These are phyloP conservation scores for Lichtheimia corymbifera DNA, from an alignment of 371 early-diverging fungal species.

Conservation along the genomic window DNA sequence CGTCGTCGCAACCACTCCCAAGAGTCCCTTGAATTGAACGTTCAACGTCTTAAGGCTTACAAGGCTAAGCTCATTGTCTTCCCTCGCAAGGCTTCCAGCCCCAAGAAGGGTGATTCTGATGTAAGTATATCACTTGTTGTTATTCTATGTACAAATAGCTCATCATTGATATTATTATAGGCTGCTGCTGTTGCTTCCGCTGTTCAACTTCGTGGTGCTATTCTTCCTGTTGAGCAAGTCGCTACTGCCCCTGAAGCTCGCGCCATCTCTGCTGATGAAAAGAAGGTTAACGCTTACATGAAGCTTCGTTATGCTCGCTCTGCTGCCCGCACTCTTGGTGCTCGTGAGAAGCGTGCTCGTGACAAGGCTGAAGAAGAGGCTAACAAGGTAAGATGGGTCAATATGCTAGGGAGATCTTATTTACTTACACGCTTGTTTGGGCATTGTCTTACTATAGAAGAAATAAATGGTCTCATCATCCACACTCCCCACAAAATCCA, in stretches of 20 bases:
- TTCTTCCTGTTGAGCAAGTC: slow-evolving; percentile 77
- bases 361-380: slow-evolving; percentile 86
- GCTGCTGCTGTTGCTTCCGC: slow-evolving; percentile 69
- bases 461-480: background rate
- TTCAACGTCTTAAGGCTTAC: slow-evolving; percentile 97
- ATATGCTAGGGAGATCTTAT: background rate
- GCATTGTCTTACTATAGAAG: background rate
- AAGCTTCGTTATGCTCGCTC: slow-evolving; percentile 90
- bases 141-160: too few relatives aligned
- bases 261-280: slow-evolving; percentile 84
- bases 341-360: slow-evolving; percentile 80
- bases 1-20: slow-evolving; percentile 97
- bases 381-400: slow-evolving; percentile 52
- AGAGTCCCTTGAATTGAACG: slow-evolving; percentile 95
- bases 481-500: background rate
- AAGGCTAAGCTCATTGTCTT: slow-evolving; percentile 80
- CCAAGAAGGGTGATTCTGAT: slow-evolving; percentile 73
- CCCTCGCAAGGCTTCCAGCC: slow-evolving; percentile 80
- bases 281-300: slow-evolving; percentile 78
- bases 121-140: too few relatives aligned
- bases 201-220: slow-evolving; percentile 70
- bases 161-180: slow-evolving; percentile 17
- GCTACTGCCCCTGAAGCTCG: slow-evolving; percentile 73
- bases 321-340: slow-evolving; percentile 80
- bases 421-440: too few relatives aligned